Conservation (phyloP, 208 protist genomes). For the Crithidia brevicula region DNA sequence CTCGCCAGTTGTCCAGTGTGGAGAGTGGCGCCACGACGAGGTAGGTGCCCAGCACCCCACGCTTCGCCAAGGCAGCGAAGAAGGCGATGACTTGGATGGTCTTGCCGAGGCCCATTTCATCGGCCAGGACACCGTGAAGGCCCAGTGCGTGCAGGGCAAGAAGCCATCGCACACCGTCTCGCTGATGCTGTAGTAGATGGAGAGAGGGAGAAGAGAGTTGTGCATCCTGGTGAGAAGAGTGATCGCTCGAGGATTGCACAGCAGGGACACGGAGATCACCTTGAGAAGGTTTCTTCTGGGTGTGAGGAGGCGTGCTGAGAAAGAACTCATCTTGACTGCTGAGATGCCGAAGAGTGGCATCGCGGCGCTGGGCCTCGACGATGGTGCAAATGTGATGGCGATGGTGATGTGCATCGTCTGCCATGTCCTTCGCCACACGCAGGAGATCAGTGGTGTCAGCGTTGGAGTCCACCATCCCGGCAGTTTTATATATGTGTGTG, state of each 20-base stretch:
- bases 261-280: too few relatives aligned
- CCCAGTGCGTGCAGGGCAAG: slow-evolving; percentile 89
- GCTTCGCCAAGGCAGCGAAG: slow-evolving; percentile 77
- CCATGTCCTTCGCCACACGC: background rate
- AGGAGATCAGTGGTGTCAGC: background rate
- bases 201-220: background rate
- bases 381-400: background rate
- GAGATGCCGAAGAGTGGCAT: background rate
- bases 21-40: slow-evolving; percentile 94
- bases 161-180: slow-evolving; percentile 93
- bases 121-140: slow-evolving; percentile 92
- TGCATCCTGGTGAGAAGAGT: background rate
- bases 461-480: background rate
- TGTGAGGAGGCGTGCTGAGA: slow-evolving; percentile 59
- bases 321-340: slow-evolving; percentile 17
- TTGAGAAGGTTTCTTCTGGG: slow-evolving; percentile 93
- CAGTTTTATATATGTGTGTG: too few relatives aligned
- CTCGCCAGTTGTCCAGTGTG: slow-evolving; percentile 82
- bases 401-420: background rate
- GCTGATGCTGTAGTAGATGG: slow-evolving; percentile 91
- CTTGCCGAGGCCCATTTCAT: slow-evolving; percentile 97
- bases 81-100: slow-evolving; percentile 95
- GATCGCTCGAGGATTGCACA: too few relatives aligned
- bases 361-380: background rate
- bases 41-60: slow-evolving; percentile 64